Evolutionary conservation across 1,139 yeast genomes (phyloP).

Genomic region (Suhomyces yuchorum): DNA sequence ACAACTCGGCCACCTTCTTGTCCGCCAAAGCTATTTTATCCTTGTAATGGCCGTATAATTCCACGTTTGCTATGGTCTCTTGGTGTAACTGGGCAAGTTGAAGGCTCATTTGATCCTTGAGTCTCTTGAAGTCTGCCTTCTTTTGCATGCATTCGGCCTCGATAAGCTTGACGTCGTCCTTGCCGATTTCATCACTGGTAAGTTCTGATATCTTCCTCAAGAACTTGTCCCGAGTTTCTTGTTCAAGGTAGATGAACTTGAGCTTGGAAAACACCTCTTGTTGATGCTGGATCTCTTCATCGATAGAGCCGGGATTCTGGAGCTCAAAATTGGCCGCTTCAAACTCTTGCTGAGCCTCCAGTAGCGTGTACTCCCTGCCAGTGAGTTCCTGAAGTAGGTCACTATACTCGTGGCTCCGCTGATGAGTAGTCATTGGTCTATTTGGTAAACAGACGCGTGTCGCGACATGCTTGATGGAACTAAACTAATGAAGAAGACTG

Average conservation of each 20-base stretch:
- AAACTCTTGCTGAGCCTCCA: conserved; percentile 18
- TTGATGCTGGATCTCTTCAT: conserved; percentile 35
- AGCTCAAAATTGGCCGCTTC: conserved; percentile 18
- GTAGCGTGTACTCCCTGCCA: conserved; percentile 11
- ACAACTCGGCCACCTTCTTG: conserved; percentile 20
- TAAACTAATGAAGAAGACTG: too few species aligned
- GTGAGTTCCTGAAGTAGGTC: neutral
- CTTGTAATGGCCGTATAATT: conserved; percentile 21
- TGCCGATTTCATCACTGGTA: conserved; percentile 19
- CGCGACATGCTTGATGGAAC: neutral
- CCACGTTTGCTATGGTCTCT: conserved; percentile 22
- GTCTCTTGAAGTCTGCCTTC: conserved; percentile 22
- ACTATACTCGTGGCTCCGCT: neutral
- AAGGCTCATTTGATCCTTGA: conserved; percentile 22
- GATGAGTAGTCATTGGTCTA: neutral
- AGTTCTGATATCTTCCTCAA: conserved; percentile 28
- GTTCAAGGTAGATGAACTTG: conserved; percentile 65
- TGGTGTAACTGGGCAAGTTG: conserved; percentile 25
- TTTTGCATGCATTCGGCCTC: conserved; percentile 21
- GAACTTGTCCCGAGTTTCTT: conserved; percentile 67
- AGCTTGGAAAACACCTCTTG: conserved; percentile 50
- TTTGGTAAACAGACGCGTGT: neutral
- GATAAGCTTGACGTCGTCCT: conserved; percentile 23
- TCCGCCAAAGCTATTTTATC: conserved; percentile 16
- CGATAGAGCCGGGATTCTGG: conserved; percentile 28